phyloP scores from a whole-genome alignment of 371 early-diverging fungal genomes.

The Conidiobolus incongruus region DNA sequence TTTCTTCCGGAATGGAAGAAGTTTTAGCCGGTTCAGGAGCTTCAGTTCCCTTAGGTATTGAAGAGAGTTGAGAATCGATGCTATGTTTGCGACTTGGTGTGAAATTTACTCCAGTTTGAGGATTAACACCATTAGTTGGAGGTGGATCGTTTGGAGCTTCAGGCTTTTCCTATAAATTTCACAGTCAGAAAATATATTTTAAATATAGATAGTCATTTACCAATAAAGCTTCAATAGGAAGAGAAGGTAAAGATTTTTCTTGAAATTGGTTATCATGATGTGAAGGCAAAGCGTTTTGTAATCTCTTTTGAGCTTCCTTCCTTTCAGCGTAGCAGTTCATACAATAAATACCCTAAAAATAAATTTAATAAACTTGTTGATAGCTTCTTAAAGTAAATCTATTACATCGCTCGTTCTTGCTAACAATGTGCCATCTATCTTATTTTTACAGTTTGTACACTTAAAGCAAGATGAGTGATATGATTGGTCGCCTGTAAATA shows the following conservation, averaged over 20 bases:
- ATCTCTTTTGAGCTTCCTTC: constrained; percentile 5
- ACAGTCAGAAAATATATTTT: too few species aligned
- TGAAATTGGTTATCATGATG: background rate
- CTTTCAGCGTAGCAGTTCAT: constrained; percentile 17
- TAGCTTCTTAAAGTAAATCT: background rate
- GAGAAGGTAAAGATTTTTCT: constrained; percentile 9
- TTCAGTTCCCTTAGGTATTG: too few species aligned
- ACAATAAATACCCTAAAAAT: constrained; percentile 16
- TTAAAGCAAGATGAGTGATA: constrained; percentile 18
- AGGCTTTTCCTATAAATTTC: too few species aligned
- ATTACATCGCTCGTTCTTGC: constrained; percentile 4
- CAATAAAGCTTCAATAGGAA: constrained; percentile 6
- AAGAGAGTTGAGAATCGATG: too few species aligned
- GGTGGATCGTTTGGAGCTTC: too few species aligned
- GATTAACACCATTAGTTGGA: too few species aligned
- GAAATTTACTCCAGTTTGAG: too few species aligned
- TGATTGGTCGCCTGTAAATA: constrained; percentile 8
- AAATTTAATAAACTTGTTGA: background rate
- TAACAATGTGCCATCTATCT: constrained; percentile 4
- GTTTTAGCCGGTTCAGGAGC: too few species aligned
- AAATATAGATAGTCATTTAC: background rate
- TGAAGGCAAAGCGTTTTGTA: background rate
- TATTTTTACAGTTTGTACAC: constrained; percentile 9
- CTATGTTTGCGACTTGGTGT: too few species aligned
- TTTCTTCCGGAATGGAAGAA: too few species aligned